phyloP scores from a whole-genome alignment of 2,329 filamentous ascomycete genomes.

The Fusarium concolor region DNA sequence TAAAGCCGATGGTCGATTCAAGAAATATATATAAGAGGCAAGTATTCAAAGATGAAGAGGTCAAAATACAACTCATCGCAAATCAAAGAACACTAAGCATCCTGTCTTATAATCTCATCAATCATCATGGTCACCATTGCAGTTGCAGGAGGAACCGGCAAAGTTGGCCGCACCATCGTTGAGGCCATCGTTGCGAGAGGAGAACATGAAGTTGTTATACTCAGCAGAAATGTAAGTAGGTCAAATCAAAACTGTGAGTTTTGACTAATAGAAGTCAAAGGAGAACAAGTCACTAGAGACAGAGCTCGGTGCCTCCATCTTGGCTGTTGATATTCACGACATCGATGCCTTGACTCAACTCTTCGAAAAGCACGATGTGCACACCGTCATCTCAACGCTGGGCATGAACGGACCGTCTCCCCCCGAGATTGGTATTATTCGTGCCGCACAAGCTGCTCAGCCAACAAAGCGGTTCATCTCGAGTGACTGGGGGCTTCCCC shows the following conservation, averaged over 20 bases:
- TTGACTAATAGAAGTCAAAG: background rate
- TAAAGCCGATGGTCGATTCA: background rate
- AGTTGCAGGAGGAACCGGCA: slow-evolving; percentile 21
- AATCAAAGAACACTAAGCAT: background rate
- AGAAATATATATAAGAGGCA: background rate
- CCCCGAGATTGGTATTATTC: slow-evolving; percentile 3
- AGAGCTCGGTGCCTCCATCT: background rate
- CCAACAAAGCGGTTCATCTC: slow-evolving; percentile 1
- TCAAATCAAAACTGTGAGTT: rapidly evolving
- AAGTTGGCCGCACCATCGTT: slow-evolving; percentile 4
- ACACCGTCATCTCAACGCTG: slow-evolving; percentile 6
- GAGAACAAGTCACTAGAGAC: background rate
- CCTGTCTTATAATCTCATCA: background rate
- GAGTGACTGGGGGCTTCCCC: slow-evolving; percentile 10
- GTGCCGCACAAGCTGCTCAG: background rate
- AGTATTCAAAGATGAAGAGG: rapidly evolving
- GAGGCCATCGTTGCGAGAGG: background rate
- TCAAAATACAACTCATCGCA: rapidly evolving
- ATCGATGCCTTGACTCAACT: background rate
- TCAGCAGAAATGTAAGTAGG: background rate
- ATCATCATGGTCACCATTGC: slow-evolving; percentile 10
- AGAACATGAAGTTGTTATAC: slow-evolving; percentile 3
- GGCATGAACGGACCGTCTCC: background rate
- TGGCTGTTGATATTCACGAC: background rate
- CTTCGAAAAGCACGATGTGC: slow-evolving; percentile 11